Evolutionary conservation across 2,329 filamentous ascomycete species (phyloP), one percentile per base, ranked within the genome.

Genomic region (Cladosporium sp.): DNA sequence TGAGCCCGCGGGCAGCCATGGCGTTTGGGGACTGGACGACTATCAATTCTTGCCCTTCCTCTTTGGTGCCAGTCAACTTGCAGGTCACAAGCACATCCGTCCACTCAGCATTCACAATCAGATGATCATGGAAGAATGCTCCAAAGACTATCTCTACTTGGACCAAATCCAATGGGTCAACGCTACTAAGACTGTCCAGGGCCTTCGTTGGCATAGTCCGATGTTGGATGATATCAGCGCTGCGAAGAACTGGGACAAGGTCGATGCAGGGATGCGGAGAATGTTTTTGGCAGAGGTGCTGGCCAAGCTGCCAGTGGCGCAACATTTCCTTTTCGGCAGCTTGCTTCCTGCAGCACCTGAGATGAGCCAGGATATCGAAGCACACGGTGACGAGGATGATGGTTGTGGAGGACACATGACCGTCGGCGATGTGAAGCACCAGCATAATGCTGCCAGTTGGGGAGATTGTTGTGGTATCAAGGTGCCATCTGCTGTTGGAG

Each of bases 381-480:
- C 70, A 1, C 75, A 78, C 19, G 77, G 72, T 11, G 71, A 75
- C 8, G 72, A 70, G 39, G 67, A 69, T 32, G 67, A 67, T 11
- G 78, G 79, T 0, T 27, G 22, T 9, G 80, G 82, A 52, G 78
- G 80, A n/a, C 72, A 82, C 20, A 79, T 84, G 20, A 80, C 84
- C 55, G 77, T 80, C 50, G 80, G 83, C 57, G 83, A 80, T 22
- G 80, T 83, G 69, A 80, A 77, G 58, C 84, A 54, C 54, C 59
- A 46, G 47, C 65, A 93, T 69, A 79, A 84, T 43, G 78, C 62
- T 16, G 71, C 74, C 48, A 78, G 76, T 38, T 98, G 93, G 88
- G 92, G 92, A 4, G 93, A 98, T 68, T 98, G 93, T 69, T 98
- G 93, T 66, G 93, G 93, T 20, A 98, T 98, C 69, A 92, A 95